Conservation (phyloP, 164 flowering plant genomes). For the Stephania japonica region DNA sequence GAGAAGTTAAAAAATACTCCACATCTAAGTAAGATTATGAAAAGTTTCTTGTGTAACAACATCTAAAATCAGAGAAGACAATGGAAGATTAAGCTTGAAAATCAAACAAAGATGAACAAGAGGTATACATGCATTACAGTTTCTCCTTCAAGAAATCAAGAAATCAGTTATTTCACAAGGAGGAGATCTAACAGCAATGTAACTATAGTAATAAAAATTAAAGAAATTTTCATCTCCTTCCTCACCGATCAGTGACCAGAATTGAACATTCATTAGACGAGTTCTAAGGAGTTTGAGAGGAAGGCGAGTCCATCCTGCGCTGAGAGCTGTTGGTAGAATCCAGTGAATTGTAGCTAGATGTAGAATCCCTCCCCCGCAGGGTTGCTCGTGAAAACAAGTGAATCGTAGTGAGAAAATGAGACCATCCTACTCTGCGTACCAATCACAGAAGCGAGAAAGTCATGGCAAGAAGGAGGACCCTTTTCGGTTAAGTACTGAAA, state of each 20-base stretch:
- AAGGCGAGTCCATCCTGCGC: neutral
- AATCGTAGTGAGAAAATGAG: too few relatives aligned
- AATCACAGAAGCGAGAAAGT: neutral
- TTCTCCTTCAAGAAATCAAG: too few relatives aligned
- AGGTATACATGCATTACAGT: too few relatives aligned
- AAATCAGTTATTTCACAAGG: neutral
- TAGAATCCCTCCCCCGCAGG: too few relatives aligned
- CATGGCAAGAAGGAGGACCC: neutral
- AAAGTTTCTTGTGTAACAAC: too few relatives aligned
- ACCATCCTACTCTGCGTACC: neutral
- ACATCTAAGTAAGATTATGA: neutral
- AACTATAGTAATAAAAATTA: neutral
- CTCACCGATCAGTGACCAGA: neutral
- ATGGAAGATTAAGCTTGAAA: too few relatives aligned
- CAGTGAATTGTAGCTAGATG: too few relatives aligned
- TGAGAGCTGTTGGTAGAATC: too few relatives aligned
- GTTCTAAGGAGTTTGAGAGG: constrained; percentile 1
- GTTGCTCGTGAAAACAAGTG: too few relatives aligned
- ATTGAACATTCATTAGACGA: constrained; percentile 5
- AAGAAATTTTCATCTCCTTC: neutral
- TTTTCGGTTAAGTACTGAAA: neutral
- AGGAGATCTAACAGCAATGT: neutral
- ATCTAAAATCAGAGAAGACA: too few relatives aligned
- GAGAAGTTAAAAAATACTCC: neutral
- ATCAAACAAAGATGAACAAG: too few relatives aligned